These are phyloP conservation scores for Phytophthora tubulina DNA, from an alignment of 352 stramenopile species.

Conservation along the genomic window DNA sequence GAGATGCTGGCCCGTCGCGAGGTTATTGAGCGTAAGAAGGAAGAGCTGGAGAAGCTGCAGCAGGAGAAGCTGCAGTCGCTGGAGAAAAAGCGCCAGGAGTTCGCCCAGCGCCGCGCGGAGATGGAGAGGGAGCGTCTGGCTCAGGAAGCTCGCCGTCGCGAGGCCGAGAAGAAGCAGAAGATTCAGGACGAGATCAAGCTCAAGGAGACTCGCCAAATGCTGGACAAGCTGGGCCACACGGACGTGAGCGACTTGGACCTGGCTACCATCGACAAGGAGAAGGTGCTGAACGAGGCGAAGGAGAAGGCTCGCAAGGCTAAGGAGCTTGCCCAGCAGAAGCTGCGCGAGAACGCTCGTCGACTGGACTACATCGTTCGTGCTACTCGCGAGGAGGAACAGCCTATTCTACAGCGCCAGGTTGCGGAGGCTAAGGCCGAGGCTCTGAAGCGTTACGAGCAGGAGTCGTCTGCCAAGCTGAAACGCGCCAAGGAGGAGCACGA, in stretches of 20 bases:
- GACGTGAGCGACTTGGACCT: constrained; percentile 77
- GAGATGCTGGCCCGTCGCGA: constrained; percentile 92
- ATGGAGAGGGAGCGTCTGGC: constrained; percentile 83
- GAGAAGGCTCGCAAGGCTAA: constrained; percentile 96
- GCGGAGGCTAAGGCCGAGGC: constrained; percentile 83
- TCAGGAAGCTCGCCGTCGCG: constrained; percentile 83
- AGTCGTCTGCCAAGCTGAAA: constrained; percentile 86
- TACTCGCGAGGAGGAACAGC: constrained; percentile 96
- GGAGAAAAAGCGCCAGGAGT: constrained; percentile 84
- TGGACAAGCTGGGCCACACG: constrained; percentile 82
- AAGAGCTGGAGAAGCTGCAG: constrained; percentile 95
- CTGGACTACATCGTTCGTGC: constrained; percentile 97
- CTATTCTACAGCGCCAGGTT: constrained; percentile 89
- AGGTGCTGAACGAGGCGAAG: constrained; percentile 93
- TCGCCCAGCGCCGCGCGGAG: constrained; percentile 74
- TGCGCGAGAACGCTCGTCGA: constrained; percentile 92
- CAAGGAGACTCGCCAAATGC: constrained; percentile 88
- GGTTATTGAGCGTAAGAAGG: constrained; percentile 97
- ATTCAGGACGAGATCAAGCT: constrained; percentile 96
- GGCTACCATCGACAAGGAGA: constrained; percentile 82
- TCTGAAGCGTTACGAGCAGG: constrained; percentile 73
- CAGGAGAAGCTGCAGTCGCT: constrained; percentile 93
- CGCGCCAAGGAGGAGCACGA: constrained; percentile 90
- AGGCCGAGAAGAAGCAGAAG: constrained; percentile 96
- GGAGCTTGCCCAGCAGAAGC: constrained; percentile 94